phyloP scores from a whole-genome alignment of 2,329 filamentous ascomycete species.

The Stromatinia cepivora region DNA sequence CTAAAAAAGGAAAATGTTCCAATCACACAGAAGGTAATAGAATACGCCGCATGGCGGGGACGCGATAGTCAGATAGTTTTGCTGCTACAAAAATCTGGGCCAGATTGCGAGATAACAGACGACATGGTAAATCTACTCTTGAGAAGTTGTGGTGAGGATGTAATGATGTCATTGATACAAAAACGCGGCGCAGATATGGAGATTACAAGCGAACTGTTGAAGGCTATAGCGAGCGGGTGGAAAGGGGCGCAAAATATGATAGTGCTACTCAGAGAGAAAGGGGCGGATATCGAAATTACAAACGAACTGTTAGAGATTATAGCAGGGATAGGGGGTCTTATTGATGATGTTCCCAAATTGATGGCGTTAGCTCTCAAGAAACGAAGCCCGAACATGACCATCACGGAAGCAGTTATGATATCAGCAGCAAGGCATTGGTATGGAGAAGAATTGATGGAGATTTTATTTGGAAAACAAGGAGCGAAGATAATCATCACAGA shows the following conservation, averaged over 20 bases:
- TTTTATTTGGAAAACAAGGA: background rate
- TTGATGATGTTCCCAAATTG: background rate
- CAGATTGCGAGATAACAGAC: background rate
- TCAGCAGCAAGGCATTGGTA: rapidly evolving
- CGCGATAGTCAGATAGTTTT: background rate
- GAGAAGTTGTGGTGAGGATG: background rate
- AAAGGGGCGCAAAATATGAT: rapidly evolving
- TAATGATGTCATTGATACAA: background rate
- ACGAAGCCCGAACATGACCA: too few species aligned
- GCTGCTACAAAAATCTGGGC: background rate
- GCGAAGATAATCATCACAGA: background rate
- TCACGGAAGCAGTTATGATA: background rate
- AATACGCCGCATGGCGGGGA: background rate
- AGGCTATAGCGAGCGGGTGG: rapidly evolving
- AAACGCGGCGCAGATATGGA: background rate
- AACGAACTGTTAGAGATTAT: background rate
- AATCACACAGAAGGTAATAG: background rate
- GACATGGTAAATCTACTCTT: background rate
- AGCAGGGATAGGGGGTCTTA: background rate
- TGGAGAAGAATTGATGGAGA: background rate
- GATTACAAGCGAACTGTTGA: background rate
- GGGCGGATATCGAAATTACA: background rate
- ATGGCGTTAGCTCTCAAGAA: background rate
- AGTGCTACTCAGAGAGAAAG: background rate
- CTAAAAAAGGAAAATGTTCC: background rate